Conservation (phyloP, 345 rosid genomes). For the Rhodamnia rubescens region DNA sequence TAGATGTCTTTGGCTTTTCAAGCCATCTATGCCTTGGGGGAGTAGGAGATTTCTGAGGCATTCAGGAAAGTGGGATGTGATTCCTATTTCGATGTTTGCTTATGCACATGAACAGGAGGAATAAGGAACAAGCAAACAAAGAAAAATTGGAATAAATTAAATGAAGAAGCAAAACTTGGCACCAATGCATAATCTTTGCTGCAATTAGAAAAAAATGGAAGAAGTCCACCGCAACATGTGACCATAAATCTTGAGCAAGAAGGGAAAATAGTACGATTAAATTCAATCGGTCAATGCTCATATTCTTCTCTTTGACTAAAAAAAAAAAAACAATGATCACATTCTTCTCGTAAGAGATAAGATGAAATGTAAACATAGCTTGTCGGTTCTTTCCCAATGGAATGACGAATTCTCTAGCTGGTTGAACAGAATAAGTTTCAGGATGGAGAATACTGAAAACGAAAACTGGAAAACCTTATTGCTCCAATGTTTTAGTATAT, state of each 20-base stretch:
- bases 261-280: not conserved
- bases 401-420: constrained; percentile 92
- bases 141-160: not conserved
- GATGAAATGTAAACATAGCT: not conserved
- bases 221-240: not conserved
- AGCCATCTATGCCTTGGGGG: not conserved
- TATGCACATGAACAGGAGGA: not conserved
- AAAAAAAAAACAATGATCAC: too few species aligned
- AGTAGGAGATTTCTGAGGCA: not conserved
- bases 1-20: not conserved
- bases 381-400: constrained; percentile 40
- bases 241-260: constrained; percentile 25
- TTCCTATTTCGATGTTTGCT: not conserved
- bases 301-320: too few species aligned
- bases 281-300: not conserved
- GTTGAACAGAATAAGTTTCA: too few species aligned
- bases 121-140: not conserved
- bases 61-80: not conserved
- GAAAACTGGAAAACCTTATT: too few species aligned
- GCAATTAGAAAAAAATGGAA: not conserved
- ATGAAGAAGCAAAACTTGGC: not conserved
- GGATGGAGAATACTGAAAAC: too few species aligned
- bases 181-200: not conserved
- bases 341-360: not conserved
- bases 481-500: too few species aligned